Percentiles rank a stretch among this genome's conserved stretches.
Evolutionary conservation across 1,284 basidiomycete genomes (phyloP).

Genomic region (Moniliella sp.): DNA sequence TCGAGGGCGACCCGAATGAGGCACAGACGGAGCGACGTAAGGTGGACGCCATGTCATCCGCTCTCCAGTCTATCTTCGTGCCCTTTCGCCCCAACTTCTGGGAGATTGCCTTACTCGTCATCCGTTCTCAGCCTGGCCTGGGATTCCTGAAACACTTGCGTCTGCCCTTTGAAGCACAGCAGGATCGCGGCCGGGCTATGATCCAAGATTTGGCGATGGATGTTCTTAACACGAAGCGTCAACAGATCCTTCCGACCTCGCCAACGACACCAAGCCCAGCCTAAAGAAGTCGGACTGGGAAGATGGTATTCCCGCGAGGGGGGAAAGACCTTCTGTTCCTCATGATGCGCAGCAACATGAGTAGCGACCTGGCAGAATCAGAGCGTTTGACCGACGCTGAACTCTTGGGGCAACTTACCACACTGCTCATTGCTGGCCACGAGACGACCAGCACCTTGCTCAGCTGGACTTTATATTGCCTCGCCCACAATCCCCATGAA

Average conservation of each 20-base stretch:
- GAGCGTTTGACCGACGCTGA: slow-evolving; percentile 48
- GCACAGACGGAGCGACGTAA: too few relatives aligned
- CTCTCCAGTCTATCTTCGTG: too few relatives aligned
- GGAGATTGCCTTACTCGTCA: too few relatives aligned
- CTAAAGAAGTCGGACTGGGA: neutral
- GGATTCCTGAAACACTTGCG: too few relatives aligned
- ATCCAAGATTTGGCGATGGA: neutral
- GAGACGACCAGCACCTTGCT: slow-evolving; percentile 58
- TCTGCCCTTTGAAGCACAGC: too few relatives aligned
- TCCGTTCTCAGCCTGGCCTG: too few relatives aligned
- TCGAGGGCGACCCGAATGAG: slow-evolving; percentile 2
- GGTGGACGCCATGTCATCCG: too few relatives aligned
- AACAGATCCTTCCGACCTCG: neutral
- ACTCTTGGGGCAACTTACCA: slow-evolving; percentile 53
- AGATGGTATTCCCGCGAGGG: neutral
- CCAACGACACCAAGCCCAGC: neutral
- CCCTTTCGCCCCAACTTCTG: too few relatives aligned
- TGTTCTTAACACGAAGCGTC: neutral
- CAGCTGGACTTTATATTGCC: slow-evolving; percentile 52
- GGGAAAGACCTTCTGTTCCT: slow-evolving; percentile 19
- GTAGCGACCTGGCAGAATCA: slow-evolving; percentile 17
- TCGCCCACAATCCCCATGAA: slow-evolving; percentile 45
- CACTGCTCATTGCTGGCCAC: slow-evolving; percentile 58
- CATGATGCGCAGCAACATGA: slow-evolving; percentile 26
- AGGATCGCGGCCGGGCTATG: too few relatives aligned